Base-by-base conservation (phyloP, 208 protist genomes). In the Borovskyia barvae region DNA sequence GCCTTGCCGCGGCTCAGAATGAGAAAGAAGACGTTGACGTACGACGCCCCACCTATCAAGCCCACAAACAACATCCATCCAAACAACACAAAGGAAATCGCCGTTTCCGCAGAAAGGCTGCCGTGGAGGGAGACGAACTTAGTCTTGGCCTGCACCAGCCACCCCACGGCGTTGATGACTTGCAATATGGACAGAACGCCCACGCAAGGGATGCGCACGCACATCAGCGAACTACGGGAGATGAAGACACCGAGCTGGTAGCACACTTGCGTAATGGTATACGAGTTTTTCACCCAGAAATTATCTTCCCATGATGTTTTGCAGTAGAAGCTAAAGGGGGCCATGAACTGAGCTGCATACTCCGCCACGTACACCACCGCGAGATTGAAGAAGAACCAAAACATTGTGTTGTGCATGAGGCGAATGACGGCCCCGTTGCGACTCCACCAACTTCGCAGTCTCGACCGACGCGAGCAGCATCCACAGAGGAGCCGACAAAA, bases 21-120 rank as follows among this genome's bases (percentile, higher is more conserved):
- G 22, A 93, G 67, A 54, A 87, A 95, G 45, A 97, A 96, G 29
- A 84, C 70, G 69, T 97, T 97, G 11, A 97, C 92, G 66, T 97
- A 97, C 9, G 80, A 91, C n/a, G 85, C 82, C 22, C 92, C 92
- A 41, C 92, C 90, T n/a, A 96, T 56, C 7, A 96, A 58, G 29
- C 92, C 92, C 28, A 93, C 87, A 48, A 86, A 95, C 14, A 97
- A 28, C 90, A 97, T 95, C 70, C 80, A 84, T 25, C 60, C 69
- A 51, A 95, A 95, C 14, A 90, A 67, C 9, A 82, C 28, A 60
- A 87, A 94, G 33, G 80, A 65, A 17, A 90, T 59, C 6, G 72
- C 73, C 15, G 77, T 54, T 53, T 90, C 59, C 20, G 47, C 51
- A 39, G 42, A 49, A 37, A 63, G 48, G 42, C 58, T 59, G 50